A percentile compares a stretch with the other conserved stretches of the same genome.
phyloP scores from a whole-genome alignment of 2,329 filamentous ascomycete genomes.

The Curvularia sp. region DNA sequence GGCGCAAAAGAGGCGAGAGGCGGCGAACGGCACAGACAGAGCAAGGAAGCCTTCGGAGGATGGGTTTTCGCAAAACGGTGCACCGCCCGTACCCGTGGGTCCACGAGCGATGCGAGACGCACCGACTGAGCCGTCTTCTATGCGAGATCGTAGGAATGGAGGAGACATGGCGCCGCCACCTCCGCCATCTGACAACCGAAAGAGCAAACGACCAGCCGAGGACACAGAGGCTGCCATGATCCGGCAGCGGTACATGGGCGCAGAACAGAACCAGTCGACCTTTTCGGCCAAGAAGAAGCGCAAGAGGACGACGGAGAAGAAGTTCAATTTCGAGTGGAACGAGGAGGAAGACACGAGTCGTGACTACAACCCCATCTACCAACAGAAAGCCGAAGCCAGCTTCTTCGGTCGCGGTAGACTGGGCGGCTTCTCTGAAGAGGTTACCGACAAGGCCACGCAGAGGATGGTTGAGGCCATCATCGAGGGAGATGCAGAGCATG shows the following conservation, averaged over 20 bases:
- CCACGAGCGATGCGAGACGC: conserved; percentile 69
- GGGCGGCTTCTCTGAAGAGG: conserved; percentile 70
- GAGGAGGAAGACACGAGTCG: conserved; percentile 88
- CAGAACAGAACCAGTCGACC: conserved; percentile 82
- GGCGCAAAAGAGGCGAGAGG: conserved; percentile 58
- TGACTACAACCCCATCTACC: conserved; percentile 83
- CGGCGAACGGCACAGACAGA: conserved; percentile 34
- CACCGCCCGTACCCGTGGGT: conserved; percentile 68
- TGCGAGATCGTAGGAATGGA: conserved; percentile 57
- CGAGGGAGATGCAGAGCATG: conserved; percentile 77
- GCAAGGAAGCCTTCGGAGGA: conserved; percentile 14
- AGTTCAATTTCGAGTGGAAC: conserved; percentile 99
- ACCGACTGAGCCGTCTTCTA: conserved; percentile 76
- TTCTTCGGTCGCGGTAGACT: conserved; percentile 74
- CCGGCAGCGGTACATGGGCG: conserved; percentile 87
- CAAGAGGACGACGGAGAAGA: conserved; percentile 88
- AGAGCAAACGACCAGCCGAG: conserved; percentile 53
- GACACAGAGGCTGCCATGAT: conserved; percentile 76
- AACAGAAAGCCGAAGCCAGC: conserved; percentile 68
- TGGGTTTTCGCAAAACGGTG: conserved; percentile 20
- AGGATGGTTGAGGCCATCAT: conserved; percentile 73
- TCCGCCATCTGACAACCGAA: conserved; percentile 48
- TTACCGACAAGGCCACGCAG: conserved; percentile 59
- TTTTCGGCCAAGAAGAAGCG: conserved; percentile 98
- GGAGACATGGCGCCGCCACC: conserved; percentile 61